phyloP scores from a whole-genome alignment of 1,139 yeast species.

The Saccharomyces hybrid region DNA sequence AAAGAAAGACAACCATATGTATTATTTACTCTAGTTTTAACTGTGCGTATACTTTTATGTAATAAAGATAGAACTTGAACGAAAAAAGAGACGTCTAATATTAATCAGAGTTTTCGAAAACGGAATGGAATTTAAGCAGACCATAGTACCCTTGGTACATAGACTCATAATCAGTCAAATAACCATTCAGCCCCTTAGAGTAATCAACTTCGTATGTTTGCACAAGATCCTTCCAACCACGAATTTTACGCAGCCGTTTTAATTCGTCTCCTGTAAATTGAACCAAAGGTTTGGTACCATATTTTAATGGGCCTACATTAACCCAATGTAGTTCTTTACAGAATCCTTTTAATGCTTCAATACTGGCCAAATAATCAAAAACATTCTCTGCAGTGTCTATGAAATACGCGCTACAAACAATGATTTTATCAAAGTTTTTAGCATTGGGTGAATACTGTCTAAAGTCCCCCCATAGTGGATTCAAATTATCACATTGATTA shows the following conservation, averaged over 20 bases:
- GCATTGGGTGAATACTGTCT: conserved; percentile 37
- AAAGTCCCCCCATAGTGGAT: conserved; percentile 59
- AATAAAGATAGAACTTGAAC: background rate
- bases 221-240: conserved; percentile 57
- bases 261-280: conserved; percentile 67
- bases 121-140: conserved; percentile 39
- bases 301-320: conserved; percentile 79
- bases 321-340: conserved; percentile 56
- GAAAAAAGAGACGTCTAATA: background rate
- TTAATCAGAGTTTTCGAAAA: conserved; percentile 3
- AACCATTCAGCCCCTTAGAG: conserved; percentile 37
- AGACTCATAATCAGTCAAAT: conserved; percentile 56
- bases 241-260: conserved; percentile 38
- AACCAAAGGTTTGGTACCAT: conserved; percentile 78
- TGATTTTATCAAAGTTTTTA: conserved; percentile 40
- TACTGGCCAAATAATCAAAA: conserved; percentile 59
- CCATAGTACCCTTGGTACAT: conserved; percentile 77
- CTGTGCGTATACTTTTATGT: background rate
- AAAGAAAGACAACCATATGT: background rate
- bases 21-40: background rate
- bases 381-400: conserved; percentile 83
- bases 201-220: conserved; percentile 29
- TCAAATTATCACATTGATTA: conserved; percentile 41
- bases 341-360: conserved; percentile 43
- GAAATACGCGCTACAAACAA: conserved; percentile 66